phyloP scores from a whole-genome alignment of 2,329 filamentous ascomycete species.

The Fusarium incarnatum region DNA sequence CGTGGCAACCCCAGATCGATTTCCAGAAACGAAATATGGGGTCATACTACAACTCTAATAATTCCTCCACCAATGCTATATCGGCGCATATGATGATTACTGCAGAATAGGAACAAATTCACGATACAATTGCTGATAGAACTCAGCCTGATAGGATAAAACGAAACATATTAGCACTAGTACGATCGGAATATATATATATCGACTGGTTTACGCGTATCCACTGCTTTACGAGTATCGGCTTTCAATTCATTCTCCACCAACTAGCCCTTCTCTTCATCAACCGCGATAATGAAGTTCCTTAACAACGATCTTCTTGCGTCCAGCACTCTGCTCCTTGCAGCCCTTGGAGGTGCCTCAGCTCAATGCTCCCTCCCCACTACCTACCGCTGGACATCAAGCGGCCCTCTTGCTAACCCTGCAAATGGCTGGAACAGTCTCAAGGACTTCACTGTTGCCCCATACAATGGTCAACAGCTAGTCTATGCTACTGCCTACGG shows the following conservation, averaged over 20 bases:
- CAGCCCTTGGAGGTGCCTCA: background rate
- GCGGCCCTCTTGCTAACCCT: slow-evolving; percentile 10
- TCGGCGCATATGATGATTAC: background rate
- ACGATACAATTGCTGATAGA: background rate
- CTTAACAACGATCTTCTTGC: background rate
- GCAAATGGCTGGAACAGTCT: slow-evolving; percentile 46
- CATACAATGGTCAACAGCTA: slow-evolving; percentile 68
- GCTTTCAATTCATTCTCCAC: background rate
- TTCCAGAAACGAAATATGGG: background rate
- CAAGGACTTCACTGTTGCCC: slow-evolving; percentile 70
- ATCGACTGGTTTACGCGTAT: background rate
- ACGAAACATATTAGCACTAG: no score
- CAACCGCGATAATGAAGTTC: background rate
- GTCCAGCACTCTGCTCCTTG: background rate
- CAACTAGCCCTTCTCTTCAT: background rate
- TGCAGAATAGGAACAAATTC: background rate
- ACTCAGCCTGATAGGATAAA: background rate
- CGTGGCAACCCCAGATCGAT: background rate
- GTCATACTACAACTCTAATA: background rate
- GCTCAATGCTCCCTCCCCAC: slow-evolving; percentile 26
- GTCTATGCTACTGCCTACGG: slow-evolving; percentile 67
- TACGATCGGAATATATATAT: background rate
- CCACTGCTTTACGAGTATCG: background rate
- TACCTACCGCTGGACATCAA: slow-evolving; percentile 25
- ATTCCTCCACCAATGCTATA: background rate